These are phyloP conservation scores for Kwoniella mangroviensis DNA, from an alignment of 768 basidiomycete genomes.

Conservation along the genomic window DNA sequence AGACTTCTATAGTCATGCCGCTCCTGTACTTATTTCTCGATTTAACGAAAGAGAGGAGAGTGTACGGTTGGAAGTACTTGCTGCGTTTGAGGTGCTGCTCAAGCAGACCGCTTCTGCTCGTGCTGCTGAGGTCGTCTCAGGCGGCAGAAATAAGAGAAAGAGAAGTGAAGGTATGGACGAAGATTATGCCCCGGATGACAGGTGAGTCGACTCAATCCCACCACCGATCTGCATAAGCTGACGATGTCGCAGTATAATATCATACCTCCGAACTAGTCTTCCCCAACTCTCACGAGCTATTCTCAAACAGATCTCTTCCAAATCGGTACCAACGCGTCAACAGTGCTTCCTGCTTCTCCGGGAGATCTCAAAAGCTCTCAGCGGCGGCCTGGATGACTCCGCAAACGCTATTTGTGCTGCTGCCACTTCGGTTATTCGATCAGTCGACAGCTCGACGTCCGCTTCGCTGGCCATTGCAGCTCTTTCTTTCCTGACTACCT, in stretches of 20 bases:
- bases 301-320: conserved; percentile 81
- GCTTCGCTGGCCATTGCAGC: conserved; percentile 81
- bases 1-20: conserved; percentile 79
- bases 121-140: conserved; percentile 59
- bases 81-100: conserved; percentile 78
- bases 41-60: conserved; percentile 95
- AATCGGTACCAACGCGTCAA: conserved; percentile 78
- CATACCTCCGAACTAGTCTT: conserved; percentile 65
- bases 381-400: conserved; percentile 78
- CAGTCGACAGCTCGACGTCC: conserved; percentile 64
- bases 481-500: conserved; percentile 80
- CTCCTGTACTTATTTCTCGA: conserved; percentile 84
- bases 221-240: no score
- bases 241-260: conserved; percentile 28
- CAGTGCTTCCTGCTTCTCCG: conserved; percentile 82
- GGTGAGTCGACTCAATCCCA: conserved; percentile 39
- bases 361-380: conserved; percentile 75
- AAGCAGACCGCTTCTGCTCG: conserved; percentile 72
- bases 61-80: conserved; percentile 89
- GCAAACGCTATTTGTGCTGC: conserved; percentile 66
- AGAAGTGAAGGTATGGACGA: conserved; percentile 62
- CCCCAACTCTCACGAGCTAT: conserved; percentile 78
- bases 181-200: conserved; percentile 42
- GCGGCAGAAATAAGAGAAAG: conserved; percentile 60
- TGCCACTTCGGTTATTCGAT: conserved; percentile 36